A percentile compares a stretch with the other conserved stretches of the same genome.
Conservation (phyloP, 1,284 basidiomycete genomes). For the Phylloporus gajari region DNA sequence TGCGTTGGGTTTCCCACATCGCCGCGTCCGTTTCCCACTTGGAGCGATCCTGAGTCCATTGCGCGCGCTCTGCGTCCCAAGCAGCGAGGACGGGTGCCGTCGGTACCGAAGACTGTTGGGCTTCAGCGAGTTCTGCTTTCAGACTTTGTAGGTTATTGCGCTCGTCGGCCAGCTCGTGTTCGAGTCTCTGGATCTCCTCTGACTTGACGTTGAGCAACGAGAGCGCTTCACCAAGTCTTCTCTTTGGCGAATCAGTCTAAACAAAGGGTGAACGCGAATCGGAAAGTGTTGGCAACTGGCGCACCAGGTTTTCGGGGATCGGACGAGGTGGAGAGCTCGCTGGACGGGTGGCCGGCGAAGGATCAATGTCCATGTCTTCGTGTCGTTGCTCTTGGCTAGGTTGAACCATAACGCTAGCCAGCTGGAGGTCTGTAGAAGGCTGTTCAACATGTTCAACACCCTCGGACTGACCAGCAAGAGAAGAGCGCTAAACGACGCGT, state of each 20-base stretch:
- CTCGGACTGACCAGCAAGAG: not conserved
- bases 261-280: too few relatives aligned
- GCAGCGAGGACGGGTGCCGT: slow-evolving; percentile 22
- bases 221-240: slow-evolving; percentile 45
- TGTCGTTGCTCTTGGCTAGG: slow-evolving; percentile 39
- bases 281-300: slow-evolving; percentile 4
- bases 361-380: slow-evolving; percentile 36
- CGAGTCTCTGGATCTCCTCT: slow-evolving; percentile 49
- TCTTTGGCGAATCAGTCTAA: slow-evolving; percentile 42
- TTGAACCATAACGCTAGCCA: slow-evolving; percentile 41
- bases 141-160: slow-evolving; percentile 20
- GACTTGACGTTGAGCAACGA: slow-evolving; percentile 50
- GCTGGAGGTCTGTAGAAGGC: slow-evolving; percentile 38
- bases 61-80: slow-evolving; percentile 40
- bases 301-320: slow-evolving; percentile 32
- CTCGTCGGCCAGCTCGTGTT: slow-evolving; percentile 36
- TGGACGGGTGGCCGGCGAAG: slow-evolving; percentile 9
- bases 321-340: slow-evolving; percentile 32
- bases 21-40: slow-evolving; percentile 32
- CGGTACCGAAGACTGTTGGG: slow-evolving; percentile 27
- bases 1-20: slow-evolving; percentile 25
- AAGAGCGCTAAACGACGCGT: slow-evolving; percentile 17
- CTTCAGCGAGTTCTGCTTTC: slow-evolving; percentile 20
- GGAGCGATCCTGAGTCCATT: slow-evolving; percentile 38
- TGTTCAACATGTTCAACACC: slow-evolving; percentile 33